These are phyloP conservation scores for Fistulinella prunicolor DNA, from an alignment of 768 basidiomycete species.

Conservation along the genomic window DNA sequence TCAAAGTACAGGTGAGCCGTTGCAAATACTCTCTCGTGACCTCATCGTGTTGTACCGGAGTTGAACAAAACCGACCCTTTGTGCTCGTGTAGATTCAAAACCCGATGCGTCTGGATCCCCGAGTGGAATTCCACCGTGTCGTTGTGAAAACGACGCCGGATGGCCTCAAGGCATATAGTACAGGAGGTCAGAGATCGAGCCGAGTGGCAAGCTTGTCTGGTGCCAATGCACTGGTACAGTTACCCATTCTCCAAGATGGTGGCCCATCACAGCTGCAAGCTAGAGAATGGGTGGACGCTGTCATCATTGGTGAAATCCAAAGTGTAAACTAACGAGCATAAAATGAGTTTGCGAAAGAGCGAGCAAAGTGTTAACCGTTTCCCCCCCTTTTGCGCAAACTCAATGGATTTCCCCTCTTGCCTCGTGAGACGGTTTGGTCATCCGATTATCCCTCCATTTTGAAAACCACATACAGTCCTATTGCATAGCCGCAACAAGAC, in stretches of 20 bases:
- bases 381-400: too few relatives aligned
- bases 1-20: constrained; percentile 58
- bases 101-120: constrained; percentile 64
- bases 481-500: too few relatives aligned
- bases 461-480: too few relatives aligned
- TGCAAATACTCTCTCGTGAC: neutral
- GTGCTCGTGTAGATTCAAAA: constrained; percentile 45
- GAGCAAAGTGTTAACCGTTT: too few relatives aligned
- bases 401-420: too few relatives aligned
- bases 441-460: too few relatives aligned
- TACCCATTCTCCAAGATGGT: constrained; percentile 47
- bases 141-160: constrained; percentile 43
- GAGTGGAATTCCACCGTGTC: constrained; percentile 84
- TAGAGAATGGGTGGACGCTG: constrained; percentile 56
- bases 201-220: constrained; percentile 75
- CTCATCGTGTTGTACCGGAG: neutral
- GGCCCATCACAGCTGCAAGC: constrained; percentile 40
- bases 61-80: neutral
- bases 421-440: too few relatives aligned
- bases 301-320: constrained; percentile 70
- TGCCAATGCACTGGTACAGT: constrained; percentile 73
- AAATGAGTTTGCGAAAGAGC: too few relatives aligned
- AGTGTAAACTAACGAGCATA: too few relatives aligned
- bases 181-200: constrained; percentile 85
- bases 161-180: constrained; percentile 67